Base-by-base conservation (phyloP, 768 basidiomycete genomes). In the Sistotremastrum suecicum region DNA sequence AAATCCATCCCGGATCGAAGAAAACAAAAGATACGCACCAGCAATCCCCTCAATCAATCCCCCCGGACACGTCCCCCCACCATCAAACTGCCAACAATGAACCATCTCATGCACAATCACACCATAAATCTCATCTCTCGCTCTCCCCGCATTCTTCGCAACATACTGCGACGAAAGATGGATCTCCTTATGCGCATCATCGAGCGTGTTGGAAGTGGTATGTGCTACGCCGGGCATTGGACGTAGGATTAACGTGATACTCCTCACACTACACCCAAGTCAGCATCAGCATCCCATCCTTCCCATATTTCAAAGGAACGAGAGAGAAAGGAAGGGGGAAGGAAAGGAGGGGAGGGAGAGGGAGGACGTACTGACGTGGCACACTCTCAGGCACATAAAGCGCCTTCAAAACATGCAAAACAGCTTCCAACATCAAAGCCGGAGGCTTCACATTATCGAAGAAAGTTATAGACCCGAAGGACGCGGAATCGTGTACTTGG, bases 31-130 rank as follows among this genome's bases (percentile, higher is more conserved):
- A 28, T 31, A 8, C 39, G 10, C 39, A 80, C 83, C 83, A 58
- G 84, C 85, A 30, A 89, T 69, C 12, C 85, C 85, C 56, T 89
- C 85, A 50, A 84, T 75, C 41, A 89, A 62, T 2, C 85, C 85
- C 1, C 73, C 71, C 0, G 82, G 81, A 51, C 73, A 78, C 38
- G 69, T 72, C 29, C 66, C 76, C 28, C 63, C 55, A 1, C 70
- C 81, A 53, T 83, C 69, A 60, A 76, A 73, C 55, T 87, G 85
- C 57, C 70, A 87, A 55, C 80, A 86, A 51, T 88, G 85, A 5
- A 84, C 83, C 56, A 81, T 70, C 61, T 88, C 83, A 56, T 83
- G 84, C 34, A 71, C 64, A 3, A 88, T 65, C 3, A 86, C 82
- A 3, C 84, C 85, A 37, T 63, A 51, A 42, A 86, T 78, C 62